phyloP scores from a whole-genome alignment of 2,329 filamentous ascomycete species.

The Penicillium vulpinum region DNA sequence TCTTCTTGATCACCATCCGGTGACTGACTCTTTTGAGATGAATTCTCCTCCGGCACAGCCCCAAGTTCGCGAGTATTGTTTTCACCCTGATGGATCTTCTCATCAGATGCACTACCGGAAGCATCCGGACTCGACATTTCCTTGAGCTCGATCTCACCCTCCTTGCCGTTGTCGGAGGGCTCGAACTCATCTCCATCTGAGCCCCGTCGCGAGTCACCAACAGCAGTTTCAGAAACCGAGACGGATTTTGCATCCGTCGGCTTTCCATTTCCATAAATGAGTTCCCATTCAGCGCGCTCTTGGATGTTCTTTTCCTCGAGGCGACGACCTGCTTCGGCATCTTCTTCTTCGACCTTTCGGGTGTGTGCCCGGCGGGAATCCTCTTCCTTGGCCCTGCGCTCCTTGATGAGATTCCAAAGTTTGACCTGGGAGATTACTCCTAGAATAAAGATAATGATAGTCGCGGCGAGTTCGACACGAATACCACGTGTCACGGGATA shows the following conservation, averaged over 20 bases:
- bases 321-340: conserved; percentile 68
- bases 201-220: conserved; percentile 22
- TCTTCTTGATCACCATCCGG: not conserved
- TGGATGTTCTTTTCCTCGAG: conserved; percentile 47
- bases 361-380: conserved; percentile 52
- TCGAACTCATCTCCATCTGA: conserved; percentile 19
- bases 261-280: conserved; percentile 65
- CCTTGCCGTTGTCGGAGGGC: conserved; percentile 25
- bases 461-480: conserved; percentile 76
- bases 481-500: conserved; percentile 88
- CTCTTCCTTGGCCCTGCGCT: conserved; percentile 50
- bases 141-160: conserved; percentile 23
- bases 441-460: conserved; percentile 70
- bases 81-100: conserved; percentile 5
- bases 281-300: conserved; percentile 68
- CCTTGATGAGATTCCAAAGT: conserved; percentile 76
- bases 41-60: conserved; percentile 14
- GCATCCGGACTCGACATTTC: conserved; percentile 23
- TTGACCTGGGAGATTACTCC: conserved; percentile 83
- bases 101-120: conserved; percentile 25
- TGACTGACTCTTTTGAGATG: not conserved
- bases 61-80: conserved; percentile 9
- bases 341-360: conserved; percentile 61
- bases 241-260: conserved; percentile 33
- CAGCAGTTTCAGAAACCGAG: conserved; percentile 28